Evolutionary conservation across 2,329 filamentous ascomycete species (phyloP), one percentile per base, ranked within the genome.

Genomic region (Neopestalotiopsis rosae): DNA sequence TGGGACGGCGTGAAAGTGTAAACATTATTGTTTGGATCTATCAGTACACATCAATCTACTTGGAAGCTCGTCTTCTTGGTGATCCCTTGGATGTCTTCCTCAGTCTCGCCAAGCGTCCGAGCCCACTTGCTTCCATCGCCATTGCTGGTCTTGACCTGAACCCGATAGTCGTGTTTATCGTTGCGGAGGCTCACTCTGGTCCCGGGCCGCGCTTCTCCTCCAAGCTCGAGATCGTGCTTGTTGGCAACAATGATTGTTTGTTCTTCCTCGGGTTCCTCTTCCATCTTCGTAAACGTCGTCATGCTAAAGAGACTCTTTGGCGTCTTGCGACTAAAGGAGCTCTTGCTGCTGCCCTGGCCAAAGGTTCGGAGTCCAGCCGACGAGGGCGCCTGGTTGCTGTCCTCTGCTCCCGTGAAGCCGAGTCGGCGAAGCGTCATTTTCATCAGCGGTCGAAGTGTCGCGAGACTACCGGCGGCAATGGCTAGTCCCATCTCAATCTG

Each of bases 401-500:
- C n/a, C 9, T 13, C 28, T 3, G 28, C 5, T 7, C 59, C 32
- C 9, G n/a, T 57, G 28, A 38, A 40, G 14, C 32, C 58, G 30
- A 57, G 61, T 40, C 61, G 45, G 34, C 34, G 28, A 32, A 61
- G 17, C 52, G 56, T 24, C 20, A 42, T 45, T 17, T 57, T 45
- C 20, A 67, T 52, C 3, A 80, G 70, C 3, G 78, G 79, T 3
- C 76, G 76, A 2, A 80, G 71, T 0, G 77, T 77, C 1, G 75
- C 72, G 17, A 74, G 74, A 28, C 73, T 72, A 30, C 74, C 74
- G 24, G 77, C 78, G 3, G 75, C 70, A 61, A 80, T 77, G n/a
- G 78, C 76, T 3, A 80, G 72, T 10, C 76, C 76, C 13, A 76
- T 71, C 57, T 80, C 78, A 17, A 76, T 69, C 12, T 72, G 73